A percentile compares a stretch with the other conserved stretches of the same genome.
These are phyloP conservation scores for Parathielavia hyrcaniae DNA, from an alignment of 495 filamentous ascomycete genomes.

Conservation along the genomic window DNA sequence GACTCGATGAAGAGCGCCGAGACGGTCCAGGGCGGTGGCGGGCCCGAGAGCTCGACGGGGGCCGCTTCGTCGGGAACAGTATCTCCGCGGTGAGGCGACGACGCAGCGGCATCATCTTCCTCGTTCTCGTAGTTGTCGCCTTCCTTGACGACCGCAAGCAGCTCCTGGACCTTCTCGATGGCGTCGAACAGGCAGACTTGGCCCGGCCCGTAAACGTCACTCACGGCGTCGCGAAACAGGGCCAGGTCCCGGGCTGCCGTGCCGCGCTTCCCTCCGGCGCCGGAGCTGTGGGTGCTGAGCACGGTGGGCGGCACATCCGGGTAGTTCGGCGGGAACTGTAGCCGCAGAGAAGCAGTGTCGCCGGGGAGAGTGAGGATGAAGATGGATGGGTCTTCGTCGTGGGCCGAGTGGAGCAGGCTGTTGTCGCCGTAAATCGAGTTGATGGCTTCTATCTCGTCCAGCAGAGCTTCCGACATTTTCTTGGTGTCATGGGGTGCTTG, in stretches of 20 bases:
- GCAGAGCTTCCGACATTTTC: slow-evolving; percentile 66
- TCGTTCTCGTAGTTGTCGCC: slow-evolving; percentile 7
- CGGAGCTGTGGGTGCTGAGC: slow-evolving; percentile 58
- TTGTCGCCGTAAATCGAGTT: slow-evolving; percentile 83
- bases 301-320: slow-evolving; percentile 62
- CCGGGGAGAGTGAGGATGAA: slow-evolving; percentile 50
- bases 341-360: slow-evolving; percentile 48
- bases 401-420: slow-evolving; percentile 46
- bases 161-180: slow-evolving; percentile 55
- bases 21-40: slow-evolving; percentile 60
- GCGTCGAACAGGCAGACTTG: slow-evolving; percentile 84
- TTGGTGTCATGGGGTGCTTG: background rate
- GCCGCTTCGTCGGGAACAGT: background rate
- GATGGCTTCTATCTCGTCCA: slow-evolving; percentile 80
- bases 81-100: background rate
- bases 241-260: slow-evolving; percentile 61
- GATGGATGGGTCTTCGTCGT: slow-evolving; percentile 27
- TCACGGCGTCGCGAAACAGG: slow-evolving; percentile 59
- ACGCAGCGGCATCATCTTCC: background rate
- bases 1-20: slow-evolving; percentile 69
- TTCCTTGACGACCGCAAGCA: slow-evolving; percentile 20
- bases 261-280: slow-evolving; percentile 55
- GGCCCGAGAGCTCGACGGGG: background rate
- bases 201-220: slow-evolving; percentile 60
- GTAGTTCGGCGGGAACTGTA: slow-evolving; percentile 66